Percentiles rank a stretch among this genome's conserved stretches.
phyloP scores from a whole-genome alignment of 2,329 filamentous ascomycete species.

The Venturia carpophila region DNA sequence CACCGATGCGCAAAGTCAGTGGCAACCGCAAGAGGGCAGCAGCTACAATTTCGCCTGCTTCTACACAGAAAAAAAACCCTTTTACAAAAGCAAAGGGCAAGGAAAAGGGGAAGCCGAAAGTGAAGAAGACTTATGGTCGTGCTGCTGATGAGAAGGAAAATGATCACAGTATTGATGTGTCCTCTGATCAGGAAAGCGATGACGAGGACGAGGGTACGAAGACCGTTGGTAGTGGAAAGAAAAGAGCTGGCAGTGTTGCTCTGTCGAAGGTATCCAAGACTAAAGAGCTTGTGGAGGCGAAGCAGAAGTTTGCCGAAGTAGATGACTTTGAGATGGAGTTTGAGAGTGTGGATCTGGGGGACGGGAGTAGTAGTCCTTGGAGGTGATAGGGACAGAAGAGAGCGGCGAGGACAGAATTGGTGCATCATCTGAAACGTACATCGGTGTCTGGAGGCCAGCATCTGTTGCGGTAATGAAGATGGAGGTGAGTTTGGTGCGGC shows the following conservation, averaged over 20 bases:
- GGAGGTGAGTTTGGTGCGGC: background rate
- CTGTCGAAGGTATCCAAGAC: constrained; percentile 23
- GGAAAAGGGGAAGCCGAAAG: constrained; percentile 19
- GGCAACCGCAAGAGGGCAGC: constrained; percentile 22
- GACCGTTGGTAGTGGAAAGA: constrained; percentile 6
- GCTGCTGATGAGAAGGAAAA: constrained; percentile 23
- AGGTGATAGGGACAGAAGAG: constrained; percentile 22
- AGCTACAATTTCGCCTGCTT: constrained; percentile 20
- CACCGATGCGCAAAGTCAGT: constrained; percentile 20
- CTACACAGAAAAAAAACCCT: constrained; percentile 10
- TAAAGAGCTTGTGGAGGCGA: constrained; percentile 36
- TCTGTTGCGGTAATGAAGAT: background rate
- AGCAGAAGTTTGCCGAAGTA: constrained; percentile 43
- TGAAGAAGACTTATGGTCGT: constrained; percentile 27
- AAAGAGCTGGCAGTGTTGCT: constrained; percentile 20
- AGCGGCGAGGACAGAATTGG: background rate
- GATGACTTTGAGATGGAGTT: constrained; percentile 46
- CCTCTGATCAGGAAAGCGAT: constrained; percentile 24
- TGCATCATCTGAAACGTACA: background rate
- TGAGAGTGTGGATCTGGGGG: constrained; percentile 37
- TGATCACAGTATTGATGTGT: constrained; percentile 18
- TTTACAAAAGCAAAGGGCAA: background rate
- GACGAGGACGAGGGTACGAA: constrained; percentile 34
- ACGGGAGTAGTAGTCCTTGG: constrained; percentile 33
- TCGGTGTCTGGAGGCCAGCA: background rate